Evolutionary conservation across 371 early-diverging fungal genomes (phyloP).

Genomic region (Polyrhizophydium stewartii): DNA sequence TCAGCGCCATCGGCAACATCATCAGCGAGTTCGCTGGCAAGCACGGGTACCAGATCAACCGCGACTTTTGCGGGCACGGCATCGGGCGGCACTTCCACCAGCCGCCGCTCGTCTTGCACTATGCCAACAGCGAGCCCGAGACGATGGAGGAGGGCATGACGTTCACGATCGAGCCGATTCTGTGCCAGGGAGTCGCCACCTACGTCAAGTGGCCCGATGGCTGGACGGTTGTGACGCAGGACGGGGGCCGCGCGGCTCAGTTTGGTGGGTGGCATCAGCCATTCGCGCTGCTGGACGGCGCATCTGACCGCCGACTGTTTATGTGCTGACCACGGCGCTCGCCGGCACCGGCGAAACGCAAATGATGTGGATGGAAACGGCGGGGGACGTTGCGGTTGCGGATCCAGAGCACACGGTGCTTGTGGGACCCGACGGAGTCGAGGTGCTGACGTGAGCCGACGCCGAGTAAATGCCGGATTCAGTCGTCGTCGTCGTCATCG

Average conservation of each 20-base stretch:
- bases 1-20: constrained; percentile 65
- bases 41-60: constrained; percentile 55
- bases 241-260: constrained; percentile 86
- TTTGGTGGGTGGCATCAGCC: constrained; percentile 55
- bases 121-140: constrained; percentile 54
- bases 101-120: constrained; percentile 29
- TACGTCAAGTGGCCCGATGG: constrained; percentile 80
- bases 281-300: too few species aligned
- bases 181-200: constrained; percentile 71
- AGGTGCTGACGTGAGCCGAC: constrained; percentile 56
- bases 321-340: too few species aligned
- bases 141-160: constrained; percentile 71
- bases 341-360: too few species aligned
- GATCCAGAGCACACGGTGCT: constrained; percentile 57
- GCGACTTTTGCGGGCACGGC: constrained; percentile 79
- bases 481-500: too few species aligned
- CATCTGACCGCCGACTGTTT: too few species aligned
- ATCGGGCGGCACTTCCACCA: constrained; percentile 53
- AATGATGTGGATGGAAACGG: too few species aligned
- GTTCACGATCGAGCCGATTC: constrained; percentile 84
- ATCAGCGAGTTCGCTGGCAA: constrained; percentile 57
- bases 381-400: not conserved
- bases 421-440: constrained; percentile 61
- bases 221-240: constrained; percentile 80
- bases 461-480: too few species aligned